Evolutionary conservation across 352 stramenopile genomes (phyloP).

Genomic region (Phytophthora melonis): DNA sequence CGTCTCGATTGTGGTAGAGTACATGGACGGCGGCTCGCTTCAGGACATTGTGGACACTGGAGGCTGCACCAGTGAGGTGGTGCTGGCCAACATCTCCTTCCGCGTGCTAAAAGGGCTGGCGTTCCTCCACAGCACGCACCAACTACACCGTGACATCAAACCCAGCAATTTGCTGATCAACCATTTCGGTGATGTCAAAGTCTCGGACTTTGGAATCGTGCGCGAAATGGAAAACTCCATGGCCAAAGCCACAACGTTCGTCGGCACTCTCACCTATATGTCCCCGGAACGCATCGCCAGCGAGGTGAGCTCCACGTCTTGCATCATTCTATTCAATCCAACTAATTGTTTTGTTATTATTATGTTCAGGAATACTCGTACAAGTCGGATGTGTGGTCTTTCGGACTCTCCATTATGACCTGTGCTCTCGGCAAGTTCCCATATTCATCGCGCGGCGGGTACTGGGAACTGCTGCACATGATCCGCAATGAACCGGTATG

Average conservation of each 20-base stretch:
- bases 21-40: slow-evolving; percentile 95
- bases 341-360: not conserved
- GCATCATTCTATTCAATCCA: not conserved
- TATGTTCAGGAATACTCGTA: slow-evolving; percentile 78
- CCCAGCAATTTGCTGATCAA: slow-evolving; percentile 95
- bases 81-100: slow-evolving; percentile 91
- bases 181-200: slow-evolving; percentile 91
- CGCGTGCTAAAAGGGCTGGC: slow-evolving; percentile 87
- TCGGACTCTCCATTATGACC: slow-evolving; percentile 90
- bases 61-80: slow-evolving; percentile 85
- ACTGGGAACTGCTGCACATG: slow-evolving; percentile 92
- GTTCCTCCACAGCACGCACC: slow-evolving; percentile 91
- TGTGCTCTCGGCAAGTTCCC: slow-evolving; percentile 91
- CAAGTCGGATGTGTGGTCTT: slow-evolving; percentile 90
- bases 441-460: slow-evolving; percentile 86
- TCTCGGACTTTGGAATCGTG: slow-evolving; percentile 88
- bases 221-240: slow-evolving; percentile 89
- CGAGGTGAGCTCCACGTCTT: slow-evolving; percentile 42
- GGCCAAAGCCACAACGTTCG: slow-evolving; percentile 91
- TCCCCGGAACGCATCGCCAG: slow-evolving; percentile 93
- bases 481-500: slow-evolving; percentile 83
- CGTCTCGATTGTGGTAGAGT: slow-evolving; percentile 96
- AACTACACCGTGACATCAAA: slow-evolving; percentile 96
- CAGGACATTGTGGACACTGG: slow-evolving; percentile 93
- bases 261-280: slow-evolving; percentile 95